phyloP scores from a whole-genome alignment of 2,329 filamentous ascomycete species.

The Aulographum hederae region DNA sequence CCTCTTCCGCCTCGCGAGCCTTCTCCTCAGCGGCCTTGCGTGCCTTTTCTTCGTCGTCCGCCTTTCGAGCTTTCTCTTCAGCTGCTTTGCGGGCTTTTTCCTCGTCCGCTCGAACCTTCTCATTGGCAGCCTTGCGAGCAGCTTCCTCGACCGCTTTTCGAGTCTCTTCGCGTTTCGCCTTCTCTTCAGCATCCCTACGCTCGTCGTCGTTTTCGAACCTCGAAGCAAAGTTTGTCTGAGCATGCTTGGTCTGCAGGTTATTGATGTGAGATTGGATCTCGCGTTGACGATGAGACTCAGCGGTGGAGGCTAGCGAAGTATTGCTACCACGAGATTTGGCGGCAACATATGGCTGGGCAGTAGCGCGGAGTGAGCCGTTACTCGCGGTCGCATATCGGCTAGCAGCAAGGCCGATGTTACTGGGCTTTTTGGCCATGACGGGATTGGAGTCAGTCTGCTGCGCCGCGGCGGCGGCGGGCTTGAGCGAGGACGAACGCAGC shows the following conservation, averaged over 20 bases:
- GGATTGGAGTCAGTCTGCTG: too few relatives aligned
- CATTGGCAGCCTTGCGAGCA: constrained; percentile 1
- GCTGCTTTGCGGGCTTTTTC: background rate
- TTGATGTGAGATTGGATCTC: background rate
- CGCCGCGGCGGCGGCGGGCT: too few relatives aligned
- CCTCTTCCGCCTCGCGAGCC: background rate
- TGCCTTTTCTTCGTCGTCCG: background rate
- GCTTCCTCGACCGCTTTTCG: background rate
- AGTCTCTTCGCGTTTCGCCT: background rate
- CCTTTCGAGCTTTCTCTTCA: background rate
- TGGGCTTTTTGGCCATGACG: too few relatives aligned
- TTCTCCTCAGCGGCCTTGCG: background rate
- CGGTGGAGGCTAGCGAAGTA: too few relatives aligned
- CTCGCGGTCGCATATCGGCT: too few relatives aligned
- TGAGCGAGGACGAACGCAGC: too few relatives aligned
- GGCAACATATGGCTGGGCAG: too few relatives aligned
- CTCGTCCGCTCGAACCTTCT: constrained; percentile 1
- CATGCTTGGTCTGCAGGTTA: background rate
- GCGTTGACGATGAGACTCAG: background rate
- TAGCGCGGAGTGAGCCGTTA: too few relatives aligned
- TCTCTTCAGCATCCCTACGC: background rate
- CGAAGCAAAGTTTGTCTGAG: background rate
- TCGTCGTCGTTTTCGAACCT: background rate
- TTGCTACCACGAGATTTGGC: too few relatives aligned
- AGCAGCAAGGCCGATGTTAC: too few relatives aligned